phyloP scores from a whole-genome alignment of 805 yeast genomes.

The Wickerhamomyces ciferrii region DNA sequence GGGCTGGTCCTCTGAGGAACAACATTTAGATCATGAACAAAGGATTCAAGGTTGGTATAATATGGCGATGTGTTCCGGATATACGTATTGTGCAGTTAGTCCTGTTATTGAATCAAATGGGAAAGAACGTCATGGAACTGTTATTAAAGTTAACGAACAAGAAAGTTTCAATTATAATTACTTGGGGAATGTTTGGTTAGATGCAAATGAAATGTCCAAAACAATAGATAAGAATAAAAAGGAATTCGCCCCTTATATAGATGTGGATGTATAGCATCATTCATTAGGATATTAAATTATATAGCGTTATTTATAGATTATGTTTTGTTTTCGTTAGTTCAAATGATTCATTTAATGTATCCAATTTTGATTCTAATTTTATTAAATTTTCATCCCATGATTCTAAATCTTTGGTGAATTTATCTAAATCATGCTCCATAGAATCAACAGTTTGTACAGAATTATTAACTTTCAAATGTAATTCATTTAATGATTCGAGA shows the following conservation, averaged over 20 bases:
- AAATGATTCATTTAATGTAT: conserved; percentile 13
- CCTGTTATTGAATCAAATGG: background rate
- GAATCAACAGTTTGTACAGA: conserved; percentile 13
- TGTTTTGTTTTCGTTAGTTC: conserved; percentile 2
- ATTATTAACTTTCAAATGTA: conserved; percentile 16
- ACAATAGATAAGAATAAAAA: background rate
- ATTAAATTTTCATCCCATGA: conserved; percentile 22
- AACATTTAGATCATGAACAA: background rate
- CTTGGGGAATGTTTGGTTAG: conserved; percentile 6
- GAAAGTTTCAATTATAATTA: conserved; percentile 1
- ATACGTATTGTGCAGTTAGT: conserved; percentile 57
- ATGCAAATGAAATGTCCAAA: background rate
- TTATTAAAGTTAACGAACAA: conserved; percentile 2
- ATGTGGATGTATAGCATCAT: background rate
- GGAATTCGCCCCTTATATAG: background rate
- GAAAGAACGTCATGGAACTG: conserved; percentile 1
- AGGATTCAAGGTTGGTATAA: background rate
- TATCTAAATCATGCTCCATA: conserved; percentile 14
- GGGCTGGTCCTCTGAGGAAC: background rate
- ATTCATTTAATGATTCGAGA: conserved; percentile 18
- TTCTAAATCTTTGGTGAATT: conserved; percentile 18
- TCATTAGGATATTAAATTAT: background rate
- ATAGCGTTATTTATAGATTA: background rate
- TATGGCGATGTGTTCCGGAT: conserved; percentile 24
- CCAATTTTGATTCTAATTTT: conserved; percentile 17